Evolutionary conservation across 305 asterid genomes (phyloP), one percentile per base, ranked within the genome.

Genomic region (Caryopteris hybrid): DNA sequence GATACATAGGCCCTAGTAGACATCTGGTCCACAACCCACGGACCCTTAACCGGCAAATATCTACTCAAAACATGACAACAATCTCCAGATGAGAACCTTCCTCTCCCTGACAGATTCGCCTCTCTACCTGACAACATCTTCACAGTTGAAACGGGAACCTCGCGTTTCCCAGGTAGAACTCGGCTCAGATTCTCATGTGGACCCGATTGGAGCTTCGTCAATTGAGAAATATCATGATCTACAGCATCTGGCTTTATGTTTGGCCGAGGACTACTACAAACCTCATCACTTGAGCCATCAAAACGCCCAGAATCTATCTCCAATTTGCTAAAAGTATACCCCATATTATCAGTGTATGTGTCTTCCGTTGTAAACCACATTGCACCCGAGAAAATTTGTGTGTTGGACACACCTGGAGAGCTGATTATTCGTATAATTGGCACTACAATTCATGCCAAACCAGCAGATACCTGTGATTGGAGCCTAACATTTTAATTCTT

Each of bases 71-170:
- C 79, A 61, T 92, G 93, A 70, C 90, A 71, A 14, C 96, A 69
- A 73, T 92, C 97, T 57, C 90, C 83, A 4, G 80, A 74, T 0
- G 93, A 78, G 64, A 92, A 92, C 78, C 83, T 83, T 67, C 96
- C 95, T 71, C 86, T 78, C 45, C 91, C 73, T 0, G 95, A 83
- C 73, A 78, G 64, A 68, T 92, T 90, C 12, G 83, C 84, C 74
- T 92, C 98, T 71, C 98, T 82, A 27, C 89, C 95, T 0, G 87
- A 84, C 76, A 92, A 74, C 97, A 92, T 90, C 76, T 82, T 90
- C 81, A 79, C 74, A 1, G 85, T 74, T 3, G 97, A 85, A 66
- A 92, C 61, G 2, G 89, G 77, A 61, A 66, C 64, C 50, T 81
- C 88, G 34, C 75, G 82, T 34, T 79, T 80, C 75, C 91, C 88